phyloP scores from a whole-genome alignment of 257 asterid species.

The Nicotiana otophora region DNA sequence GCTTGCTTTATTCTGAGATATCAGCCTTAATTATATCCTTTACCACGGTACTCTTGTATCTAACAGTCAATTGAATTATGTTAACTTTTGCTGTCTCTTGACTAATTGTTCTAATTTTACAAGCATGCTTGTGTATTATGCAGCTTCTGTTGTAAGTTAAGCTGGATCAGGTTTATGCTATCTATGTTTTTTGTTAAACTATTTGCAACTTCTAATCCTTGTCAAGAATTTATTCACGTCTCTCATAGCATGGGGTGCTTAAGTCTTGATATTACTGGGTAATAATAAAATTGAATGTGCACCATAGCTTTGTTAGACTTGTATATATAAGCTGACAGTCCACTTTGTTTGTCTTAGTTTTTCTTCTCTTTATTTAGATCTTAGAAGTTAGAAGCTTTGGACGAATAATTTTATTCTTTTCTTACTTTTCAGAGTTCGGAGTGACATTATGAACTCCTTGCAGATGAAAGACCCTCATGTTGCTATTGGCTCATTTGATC shows the following conservation, averaged over 20 bases:
- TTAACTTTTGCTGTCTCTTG: neutral
- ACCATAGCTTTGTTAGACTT: neutral
- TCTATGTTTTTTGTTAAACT: neutral
- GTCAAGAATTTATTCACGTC: neutral
- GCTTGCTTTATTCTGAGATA: neutral
- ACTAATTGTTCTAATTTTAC: neutral
- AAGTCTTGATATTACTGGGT: neutral
- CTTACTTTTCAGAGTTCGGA: constrained; percentile 55
- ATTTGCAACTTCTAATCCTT: neutral
- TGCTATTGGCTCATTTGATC: constrained; percentile 89
- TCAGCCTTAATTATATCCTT: neutral
- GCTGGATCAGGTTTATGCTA: neutral
- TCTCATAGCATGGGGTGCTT: neutral
- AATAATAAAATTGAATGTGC: neutral
- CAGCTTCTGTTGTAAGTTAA: constrained; percentile 6
- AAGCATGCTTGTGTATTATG: neutral
- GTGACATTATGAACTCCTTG: constrained; percentile 64
- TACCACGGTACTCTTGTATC: neutral
- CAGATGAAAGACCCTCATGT: constrained; percentile 64
- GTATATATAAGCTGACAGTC: constrained; percentile 2
- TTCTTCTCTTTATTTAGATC: neutral
- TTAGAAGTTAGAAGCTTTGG: constrained; percentile 11
- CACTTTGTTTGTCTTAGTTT: constrained; percentile 1
- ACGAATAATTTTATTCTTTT: constrained; percentile 6
- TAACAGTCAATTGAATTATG: neutral